phyloP scores from a whole-genome alignment of 176 grass and related monocot species.

The Triticum urartu region DNA sequence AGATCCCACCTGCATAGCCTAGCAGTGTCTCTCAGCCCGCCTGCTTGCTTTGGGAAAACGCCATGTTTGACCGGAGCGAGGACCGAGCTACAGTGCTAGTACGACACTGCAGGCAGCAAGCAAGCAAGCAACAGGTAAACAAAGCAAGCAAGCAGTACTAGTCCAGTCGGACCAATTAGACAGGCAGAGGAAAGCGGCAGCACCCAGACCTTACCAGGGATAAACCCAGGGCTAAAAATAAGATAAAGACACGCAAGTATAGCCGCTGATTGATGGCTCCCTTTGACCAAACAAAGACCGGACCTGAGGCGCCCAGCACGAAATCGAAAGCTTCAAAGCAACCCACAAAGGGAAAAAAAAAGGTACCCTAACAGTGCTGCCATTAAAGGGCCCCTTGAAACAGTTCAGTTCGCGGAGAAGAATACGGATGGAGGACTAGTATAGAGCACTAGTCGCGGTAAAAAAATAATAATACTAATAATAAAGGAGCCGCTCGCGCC shows the following conservation, averaged over 20 bases:
- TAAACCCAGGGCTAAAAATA: not conserved
- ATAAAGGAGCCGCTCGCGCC: not conserved
- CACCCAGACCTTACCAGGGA: not conserved
- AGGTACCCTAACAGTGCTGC: not conserved
- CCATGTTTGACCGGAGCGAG: conserved; percentile 26
- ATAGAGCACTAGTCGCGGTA: not conserved
- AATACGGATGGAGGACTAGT: not conserved
- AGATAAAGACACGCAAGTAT: not conserved
- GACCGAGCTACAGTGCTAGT: not conserved
- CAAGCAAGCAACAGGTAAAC: not conserved
- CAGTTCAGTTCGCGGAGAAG: not conserved
- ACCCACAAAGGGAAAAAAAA: not conserved
- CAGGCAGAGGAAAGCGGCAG: not conserved
- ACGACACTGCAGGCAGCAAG: not conserved
- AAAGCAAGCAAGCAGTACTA: not conserved
- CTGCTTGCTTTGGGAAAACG: not conserved
- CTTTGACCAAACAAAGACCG: conserved; percentile 40
- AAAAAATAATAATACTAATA: not conserved
- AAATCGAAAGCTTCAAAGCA: not conserved
- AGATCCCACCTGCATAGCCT: not conserved
- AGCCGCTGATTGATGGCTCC: not conserved
- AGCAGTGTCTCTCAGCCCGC: not conserved
- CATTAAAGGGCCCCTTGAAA: not conserved
- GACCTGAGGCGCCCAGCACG: conserved; percentile 2
- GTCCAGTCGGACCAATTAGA: not conserved